phyloP scores from a whole-genome alignment of 805 yeast species.

The Metschnikowia amazonensis region DNA sequence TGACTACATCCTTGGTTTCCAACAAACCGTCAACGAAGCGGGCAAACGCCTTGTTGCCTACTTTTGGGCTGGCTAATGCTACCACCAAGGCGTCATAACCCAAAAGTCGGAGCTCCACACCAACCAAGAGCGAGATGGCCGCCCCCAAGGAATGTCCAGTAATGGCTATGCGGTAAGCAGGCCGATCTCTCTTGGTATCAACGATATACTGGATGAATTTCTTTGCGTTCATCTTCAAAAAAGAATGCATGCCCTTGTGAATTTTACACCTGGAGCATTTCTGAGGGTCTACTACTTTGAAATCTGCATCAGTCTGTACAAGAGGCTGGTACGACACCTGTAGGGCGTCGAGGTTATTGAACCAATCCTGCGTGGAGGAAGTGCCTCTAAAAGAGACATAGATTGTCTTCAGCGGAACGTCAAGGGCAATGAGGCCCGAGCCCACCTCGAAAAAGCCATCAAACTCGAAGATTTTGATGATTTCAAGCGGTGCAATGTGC shows the following conservation, averaged over 20 bases:
- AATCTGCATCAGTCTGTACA: constrained; percentile 19
- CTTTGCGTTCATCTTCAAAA: constrained; percentile 37
- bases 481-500: constrained; percentile 25
- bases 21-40: constrained; percentile 51
- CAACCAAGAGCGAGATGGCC: constrained; percentile 61
- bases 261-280: constrained; percentile 52
- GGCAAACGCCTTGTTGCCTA: constrained; percentile 53
- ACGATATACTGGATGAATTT: constrained; percentile 36
- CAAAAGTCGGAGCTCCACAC: constrained; percentile 53
- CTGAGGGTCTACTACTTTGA: constrained; percentile 8
- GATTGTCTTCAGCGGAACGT: constrained; percentile 41
- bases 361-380: constrained; percentile 56
- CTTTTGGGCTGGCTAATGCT: constrained; percentile 61
- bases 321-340: constrained; percentile 49
- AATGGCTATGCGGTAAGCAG: constrained; percentile 49
- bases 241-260: constrained; percentile 61
- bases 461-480: constrained; percentile 40
- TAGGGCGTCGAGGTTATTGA: constrained; percentile 49
- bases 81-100: constrained; percentile 55
- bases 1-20: constrained; percentile 29
- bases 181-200: constrained; percentile 31
- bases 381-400: constrained; percentile 63
- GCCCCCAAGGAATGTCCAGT: constrained; percentile 80
- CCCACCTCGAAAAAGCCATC: constrained; percentile 45
- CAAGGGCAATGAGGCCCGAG: constrained; percentile 52